Evolutionary conservation across 1,284 basidiomycete species (phyloP).

Genomic region (Blastosporella zonata): DNA sequence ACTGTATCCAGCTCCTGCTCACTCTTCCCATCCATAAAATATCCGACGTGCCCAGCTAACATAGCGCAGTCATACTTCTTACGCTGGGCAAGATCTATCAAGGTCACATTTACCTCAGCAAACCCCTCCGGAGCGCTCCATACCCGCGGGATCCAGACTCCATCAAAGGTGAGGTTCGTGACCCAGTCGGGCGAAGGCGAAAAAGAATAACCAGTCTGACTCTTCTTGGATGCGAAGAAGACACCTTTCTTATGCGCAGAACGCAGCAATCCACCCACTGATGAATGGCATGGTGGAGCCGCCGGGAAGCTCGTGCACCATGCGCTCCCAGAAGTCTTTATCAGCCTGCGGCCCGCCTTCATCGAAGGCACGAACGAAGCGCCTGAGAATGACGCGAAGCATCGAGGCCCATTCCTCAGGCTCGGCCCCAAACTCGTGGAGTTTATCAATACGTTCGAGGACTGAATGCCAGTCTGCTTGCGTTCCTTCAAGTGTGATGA

Average conservation of each 20-base stretch:
- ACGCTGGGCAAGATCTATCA: neutral
- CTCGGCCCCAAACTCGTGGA: slow-evolving; percentile 12
- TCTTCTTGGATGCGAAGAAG: neutral
- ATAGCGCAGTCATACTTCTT: slow-evolving; percentile 5
- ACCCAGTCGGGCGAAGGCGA: neutral
- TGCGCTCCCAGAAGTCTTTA: slow-evolving; percentile 12
- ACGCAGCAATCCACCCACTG: slow-evolving; percentile 14
- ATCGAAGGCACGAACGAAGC: slow-evolving; percentile 14
- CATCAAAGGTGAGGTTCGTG: slow-evolving; percentile 6
- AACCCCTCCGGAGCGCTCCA: slow-evolving; percentile 8
- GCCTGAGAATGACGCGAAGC: slow-evolving; percentile 10
- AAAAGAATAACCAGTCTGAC: neutral
- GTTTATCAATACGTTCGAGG: slow-evolving; percentile 8
- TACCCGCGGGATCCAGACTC: slow-evolving; percentile 12
- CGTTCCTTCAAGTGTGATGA: slow-evolving; percentile 25
- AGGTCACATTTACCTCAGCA: slow-evolving; percentile 11
- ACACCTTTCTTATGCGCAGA: slow-evolving; percentile 8
- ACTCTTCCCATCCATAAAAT: slow-evolving; percentile 1
- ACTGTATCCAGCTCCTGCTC: slow-evolving; percentile 4
- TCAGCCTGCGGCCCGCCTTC: neutral
- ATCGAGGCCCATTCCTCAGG: slow-evolving; percentile 6
- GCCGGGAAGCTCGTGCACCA: slow-evolving; percentile 4
- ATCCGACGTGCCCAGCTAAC: slow-evolving; percentile 10
- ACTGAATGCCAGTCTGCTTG: slow-evolving; percentile 25
- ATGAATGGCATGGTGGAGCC: slow-evolving; percentile 5